Conservation (phyloP, 2,329 filamentous ascomycete genomes). For the Aspergillus glaucus region DNA sequence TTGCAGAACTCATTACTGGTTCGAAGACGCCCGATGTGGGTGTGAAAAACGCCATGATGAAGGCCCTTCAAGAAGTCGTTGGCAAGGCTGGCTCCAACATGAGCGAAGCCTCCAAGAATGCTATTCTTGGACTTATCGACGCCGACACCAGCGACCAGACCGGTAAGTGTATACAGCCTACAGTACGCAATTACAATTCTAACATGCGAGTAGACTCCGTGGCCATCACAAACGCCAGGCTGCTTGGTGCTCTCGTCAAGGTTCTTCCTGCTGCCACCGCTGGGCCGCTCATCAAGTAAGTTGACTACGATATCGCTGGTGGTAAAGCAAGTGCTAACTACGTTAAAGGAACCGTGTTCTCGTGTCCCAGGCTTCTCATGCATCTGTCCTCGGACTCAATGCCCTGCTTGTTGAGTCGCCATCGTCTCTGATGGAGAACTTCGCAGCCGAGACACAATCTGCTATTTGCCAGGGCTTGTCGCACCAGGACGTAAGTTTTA, state of each 20-base stretch:
- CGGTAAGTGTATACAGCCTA: constrained; percentile 34
- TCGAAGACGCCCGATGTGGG: constrained; percentile 83
- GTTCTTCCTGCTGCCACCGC: constrained; percentile 71
- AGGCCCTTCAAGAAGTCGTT: constrained; percentile 91
- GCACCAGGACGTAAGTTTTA: constrained; percentile 62
- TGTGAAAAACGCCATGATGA: constrained; percentile 92
- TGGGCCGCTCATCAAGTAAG: constrained; percentile 50
- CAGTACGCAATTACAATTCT: constrained; percentile 1
- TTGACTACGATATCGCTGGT: constrained; percentile 2
- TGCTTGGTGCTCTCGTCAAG: constrained; percentile 84
- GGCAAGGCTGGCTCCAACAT: constrained; percentile 92
- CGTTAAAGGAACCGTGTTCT: constrained; percentile 67
- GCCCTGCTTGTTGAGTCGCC: constrained; percentile 79
- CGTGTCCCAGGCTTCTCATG: constrained; percentile 64
- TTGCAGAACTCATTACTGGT: constrained; percentile 87
- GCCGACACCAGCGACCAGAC: constrained; percentile 70
- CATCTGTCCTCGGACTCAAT: constrained; percentile 82
- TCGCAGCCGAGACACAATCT: constrained; percentile 68
- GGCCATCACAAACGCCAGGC: constrained; percentile 81
- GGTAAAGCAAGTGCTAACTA: constrained; percentile 19
- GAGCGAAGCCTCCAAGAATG: constrained; percentile 79
- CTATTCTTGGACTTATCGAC: constrained; percentile 86
- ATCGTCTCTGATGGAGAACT: constrained; percentile 59
- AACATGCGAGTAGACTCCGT: constrained; percentile 50
- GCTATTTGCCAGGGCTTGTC: constrained; percentile 73